Evolutionary conservation across 441 rosid genomes (phyloP).

Genomic region (Corymbia calophylla): DNA sequence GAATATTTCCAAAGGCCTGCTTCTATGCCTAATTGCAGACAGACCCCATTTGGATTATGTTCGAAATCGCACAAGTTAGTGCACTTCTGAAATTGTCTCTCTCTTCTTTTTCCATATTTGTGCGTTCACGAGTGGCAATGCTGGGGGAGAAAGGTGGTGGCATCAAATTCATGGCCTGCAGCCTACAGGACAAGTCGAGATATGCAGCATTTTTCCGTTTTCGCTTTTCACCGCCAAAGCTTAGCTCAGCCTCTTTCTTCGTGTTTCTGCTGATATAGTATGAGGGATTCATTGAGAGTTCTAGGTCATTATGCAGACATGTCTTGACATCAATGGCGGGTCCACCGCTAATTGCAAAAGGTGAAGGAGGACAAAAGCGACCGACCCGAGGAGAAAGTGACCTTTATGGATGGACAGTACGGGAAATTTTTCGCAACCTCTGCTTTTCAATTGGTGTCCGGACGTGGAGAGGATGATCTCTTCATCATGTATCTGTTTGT

Average conservation of each 20-base stretch:
- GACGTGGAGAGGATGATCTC: not conserved
- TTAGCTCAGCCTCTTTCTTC: not conserved
- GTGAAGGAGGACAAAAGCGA: not conserved
- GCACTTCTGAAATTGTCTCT: not conserved
- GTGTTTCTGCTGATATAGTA: not conserved
- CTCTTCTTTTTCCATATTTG: not conserved
- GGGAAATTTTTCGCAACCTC: not conserved
- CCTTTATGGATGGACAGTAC: conserved; percentile 24
- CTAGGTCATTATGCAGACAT: not conserved
- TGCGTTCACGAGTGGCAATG: not conserved
- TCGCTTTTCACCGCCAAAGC: conserved; percentile 15
- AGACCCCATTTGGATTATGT: not conserved
- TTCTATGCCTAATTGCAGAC: not conserved
- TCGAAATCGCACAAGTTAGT: not conserved
- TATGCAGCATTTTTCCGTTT: not conserved
- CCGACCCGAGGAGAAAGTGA: not conserved
- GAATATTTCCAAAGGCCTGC: not conserved
- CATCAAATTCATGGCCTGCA: conserved; percentile 17
- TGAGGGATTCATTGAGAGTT: not conserved
- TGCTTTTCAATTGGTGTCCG: not conserved
- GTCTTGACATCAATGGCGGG: conserved; percentile 9
- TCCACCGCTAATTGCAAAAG: not conserved
- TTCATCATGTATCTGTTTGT: not conserved
- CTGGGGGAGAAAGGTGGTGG: conserved; percentile 1
- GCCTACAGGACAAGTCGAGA: not conserved